These are phyloP conservation scores for Helianthus tuberosus DNA, from an alignment of 129 eudicot species.

Conservation along the genomic window DNA sequence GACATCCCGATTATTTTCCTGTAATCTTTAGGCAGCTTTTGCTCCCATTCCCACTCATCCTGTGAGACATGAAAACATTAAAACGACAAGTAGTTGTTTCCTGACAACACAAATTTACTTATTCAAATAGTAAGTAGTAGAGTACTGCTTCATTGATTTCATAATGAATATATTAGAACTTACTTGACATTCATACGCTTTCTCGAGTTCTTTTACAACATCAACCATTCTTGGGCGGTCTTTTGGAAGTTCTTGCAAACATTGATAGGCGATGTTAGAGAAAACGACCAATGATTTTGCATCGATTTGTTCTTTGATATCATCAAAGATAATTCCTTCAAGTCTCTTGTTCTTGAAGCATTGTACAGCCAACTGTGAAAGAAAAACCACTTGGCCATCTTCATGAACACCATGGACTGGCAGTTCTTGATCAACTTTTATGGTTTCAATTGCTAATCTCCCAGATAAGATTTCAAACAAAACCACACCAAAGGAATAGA, in stretches of 20 bases:
- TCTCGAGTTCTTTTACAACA: conserved; percentile 35
- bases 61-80: not conserved
- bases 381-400: conserved; percentile 20
- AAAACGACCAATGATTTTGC: conserved; percentile 16
- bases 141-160: not conserved
- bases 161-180: conserved; percentile 6
- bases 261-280: conserved; percentile 17
- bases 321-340: conserved; percentile 19
- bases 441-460: conserved; percentile 30
- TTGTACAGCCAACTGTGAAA: conserved; percentile 22
- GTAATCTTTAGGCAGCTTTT: conserved; percentile 27
- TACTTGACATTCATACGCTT: conserved; percentile 30
- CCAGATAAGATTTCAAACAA: conserved; percentile 22
- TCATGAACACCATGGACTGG: not conserved
- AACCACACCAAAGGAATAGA: conserved; percentile 34
- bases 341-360: conserved; percentile 15
- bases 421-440: too few relatives aligned
- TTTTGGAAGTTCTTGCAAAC: conserved; percentile 22
- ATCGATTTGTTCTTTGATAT: conserved; percentile 19
- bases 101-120: too few relatives aligned
- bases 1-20: conserved; percentile 18
- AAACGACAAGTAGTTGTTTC: not conserved
- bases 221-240: conserved; percentile 29
- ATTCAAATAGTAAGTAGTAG: too few relatives aligned
- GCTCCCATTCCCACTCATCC: conserved; percentile 43